These are phyloP conservation scores for Prosopis cineraria DNA, from an alignment of 306 rosid genomes.

Conservation along the genomic window DNA sequence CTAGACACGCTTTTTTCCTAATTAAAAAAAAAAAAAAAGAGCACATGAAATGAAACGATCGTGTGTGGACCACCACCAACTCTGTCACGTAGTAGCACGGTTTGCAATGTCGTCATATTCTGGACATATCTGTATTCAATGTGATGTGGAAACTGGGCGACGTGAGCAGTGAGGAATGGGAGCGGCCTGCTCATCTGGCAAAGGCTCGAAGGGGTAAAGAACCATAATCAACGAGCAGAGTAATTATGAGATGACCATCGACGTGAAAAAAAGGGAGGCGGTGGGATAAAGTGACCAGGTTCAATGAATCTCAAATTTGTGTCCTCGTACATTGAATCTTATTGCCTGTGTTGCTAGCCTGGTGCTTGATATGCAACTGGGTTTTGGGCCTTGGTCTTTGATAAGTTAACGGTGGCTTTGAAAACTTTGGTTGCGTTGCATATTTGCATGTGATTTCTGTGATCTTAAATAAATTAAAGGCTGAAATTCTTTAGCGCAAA, in stretches of 20 bases:
- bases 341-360: neutral
- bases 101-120: too few relatives aligned
- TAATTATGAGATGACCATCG: too few relatives aligned
- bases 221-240: neutral
- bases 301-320: constrained; percentile 47
- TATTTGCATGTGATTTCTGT: neutral
- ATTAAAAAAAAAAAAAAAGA: too few relatives aligned
- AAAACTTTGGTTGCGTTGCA: neutral
- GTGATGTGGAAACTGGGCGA: neutral
- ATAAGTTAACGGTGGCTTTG: neutral
- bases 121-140: neutral
- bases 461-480: too few relatives aligned
- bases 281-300: constrained; percentile 34
- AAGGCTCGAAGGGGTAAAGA: neutral
- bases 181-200: too few relatives aligned
- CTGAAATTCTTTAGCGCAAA: too few relatives aligned
- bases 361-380: neutral
- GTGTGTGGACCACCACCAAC: neutral
- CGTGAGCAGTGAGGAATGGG: neutral
- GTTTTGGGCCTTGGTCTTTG: neutral
- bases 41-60: neutral
- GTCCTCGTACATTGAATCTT: constrained; percentile 50
- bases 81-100: neutral
- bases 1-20: too few relatives aligned
- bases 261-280: too few relatives aligned